Evolutionary conservation across 345 rosid genomes (phyloP).

Genomic region (Leavenworthia alabamica): DNA sequence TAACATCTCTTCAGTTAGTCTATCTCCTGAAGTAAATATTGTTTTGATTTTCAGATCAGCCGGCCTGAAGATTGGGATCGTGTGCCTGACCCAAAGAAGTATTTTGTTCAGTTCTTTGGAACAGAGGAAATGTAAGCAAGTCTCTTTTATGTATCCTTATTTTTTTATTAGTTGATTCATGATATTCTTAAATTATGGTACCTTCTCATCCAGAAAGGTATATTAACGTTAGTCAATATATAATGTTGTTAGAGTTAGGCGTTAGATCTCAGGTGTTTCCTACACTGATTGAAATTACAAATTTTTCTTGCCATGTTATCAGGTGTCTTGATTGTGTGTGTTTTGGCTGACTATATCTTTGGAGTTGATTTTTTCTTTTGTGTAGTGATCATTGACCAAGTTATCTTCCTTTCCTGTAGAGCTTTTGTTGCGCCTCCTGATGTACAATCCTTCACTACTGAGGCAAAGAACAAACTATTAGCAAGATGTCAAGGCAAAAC

Average conservation of each 20-base stretch:
- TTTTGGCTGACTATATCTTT: slow-evolving; percentile 14
- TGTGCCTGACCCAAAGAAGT: slow-evolving; percentile 71
- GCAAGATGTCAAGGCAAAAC: slow-evolving; percentile 71
- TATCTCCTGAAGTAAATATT: slow-evolving; percentile 18
- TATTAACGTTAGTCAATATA: neutral
- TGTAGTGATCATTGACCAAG: neutral
- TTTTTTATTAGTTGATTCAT: neutral
- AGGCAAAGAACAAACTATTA: slow-evolving; percentile 63
- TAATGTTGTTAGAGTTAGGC: slow-evolving; percentile 8
- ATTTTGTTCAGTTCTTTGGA: slow-evolving; percentile 88
- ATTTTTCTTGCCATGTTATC: slow-evolving; percentile 2
- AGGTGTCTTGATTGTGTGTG: slow-evolving; percentile 5
- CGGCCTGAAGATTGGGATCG: slow-evolving; percentile 78
- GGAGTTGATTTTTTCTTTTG: neutral
- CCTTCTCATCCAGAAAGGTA: neutral
- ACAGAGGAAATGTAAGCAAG: slow-evolving; percentile 85
- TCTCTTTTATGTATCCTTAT: neutral
- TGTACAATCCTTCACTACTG: slow-evolving; percentile 79
- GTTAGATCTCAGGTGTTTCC: slow-evolving; percentile 3
- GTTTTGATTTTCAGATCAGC: slow-evolving; percentile 60
- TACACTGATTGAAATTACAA: neutral
- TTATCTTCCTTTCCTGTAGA: slow-evolving; percentile 39
- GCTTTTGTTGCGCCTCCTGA: slow-evolving; percentile 85
- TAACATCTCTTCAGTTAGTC: neutral
- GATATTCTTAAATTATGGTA: neutral